Evolutionary conservation across 1,284 basidiomycete species (phyloP).

Genomic region (Rhodotorula sp.): DNA sequence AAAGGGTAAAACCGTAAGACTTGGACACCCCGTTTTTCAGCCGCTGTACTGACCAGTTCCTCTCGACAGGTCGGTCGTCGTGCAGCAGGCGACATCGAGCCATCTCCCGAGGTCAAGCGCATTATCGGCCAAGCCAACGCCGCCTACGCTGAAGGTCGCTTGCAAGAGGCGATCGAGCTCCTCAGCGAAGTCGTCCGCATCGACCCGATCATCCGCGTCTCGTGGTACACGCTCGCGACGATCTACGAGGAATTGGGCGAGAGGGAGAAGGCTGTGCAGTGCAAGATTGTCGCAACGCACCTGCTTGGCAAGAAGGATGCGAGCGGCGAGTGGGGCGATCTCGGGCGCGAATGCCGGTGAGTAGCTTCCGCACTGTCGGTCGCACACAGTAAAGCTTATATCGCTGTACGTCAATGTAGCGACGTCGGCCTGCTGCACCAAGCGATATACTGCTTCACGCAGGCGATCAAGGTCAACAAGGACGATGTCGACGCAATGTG

Average conservation of each 20-base stretch:
- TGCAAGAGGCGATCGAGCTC: constrained; percentile 72
- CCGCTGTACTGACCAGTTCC: background rate
- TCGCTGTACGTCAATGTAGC: constrained; percentile 51
- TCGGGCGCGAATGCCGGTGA: constrained; percentile 70
- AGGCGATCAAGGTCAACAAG: constrained; percentile 75
- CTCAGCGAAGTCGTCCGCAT: constrained; percentile 92
- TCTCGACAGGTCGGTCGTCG: constrained; percentile 18
- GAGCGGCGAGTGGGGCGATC: constrained; percentile 78
- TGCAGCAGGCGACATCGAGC: constrained; percentile 55
- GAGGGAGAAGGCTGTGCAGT: constrained; percentile 69
- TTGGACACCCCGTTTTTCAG: background rate
- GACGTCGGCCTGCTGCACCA: constrained; percentile 73
- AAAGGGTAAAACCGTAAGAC: background rate
- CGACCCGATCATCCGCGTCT: constrained; percentile 76
- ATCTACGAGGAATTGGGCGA: constrained; percentile 57
- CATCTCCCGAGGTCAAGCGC: constrained; percentile 71
- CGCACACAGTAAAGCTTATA: background rate
- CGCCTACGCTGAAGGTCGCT: constrained; percentile 72
- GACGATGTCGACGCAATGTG: constrained; percentile 80
- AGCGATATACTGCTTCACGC: constrained; percentile 86
- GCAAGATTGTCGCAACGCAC: constrained; percentile 87
- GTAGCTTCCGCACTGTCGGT: constrained; percentile 26
- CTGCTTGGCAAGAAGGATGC: constrained; percentile 63
- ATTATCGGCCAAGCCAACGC: constrained; percentile 84
- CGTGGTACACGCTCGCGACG: constrained; percentile 73